phyloP scores from a whole-genome alignment of 1,284 basidiomycete genomes.

The Tausonia pullulans region DNA sequence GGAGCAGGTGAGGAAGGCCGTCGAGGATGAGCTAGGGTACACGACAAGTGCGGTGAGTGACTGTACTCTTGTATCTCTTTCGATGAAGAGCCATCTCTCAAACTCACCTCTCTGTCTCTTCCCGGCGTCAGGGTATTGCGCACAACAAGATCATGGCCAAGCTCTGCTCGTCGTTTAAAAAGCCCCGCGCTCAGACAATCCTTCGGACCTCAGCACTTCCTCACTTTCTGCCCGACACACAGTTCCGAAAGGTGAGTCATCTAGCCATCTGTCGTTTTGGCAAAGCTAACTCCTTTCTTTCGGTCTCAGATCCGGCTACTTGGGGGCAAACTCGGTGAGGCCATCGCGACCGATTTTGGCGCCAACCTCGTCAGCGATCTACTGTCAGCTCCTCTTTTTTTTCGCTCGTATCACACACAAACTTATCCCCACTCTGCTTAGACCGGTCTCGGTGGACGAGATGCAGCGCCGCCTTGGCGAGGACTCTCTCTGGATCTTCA shows the following conservation, averaged over 20 bases:
- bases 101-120: conserved; percentile 2
- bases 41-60: conserved; percentile 76
- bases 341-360: conserved; percentile 75
- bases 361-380: conserved; percentile 81
- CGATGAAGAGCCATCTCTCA: too few relatives aligned
- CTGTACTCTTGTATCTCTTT: background rate
- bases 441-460: conserved; percentile 38
- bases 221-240: conserved; percentile 63
- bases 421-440: conserved; percentile 14
- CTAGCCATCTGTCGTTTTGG: background rate
- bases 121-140: conserved; percentile 60
- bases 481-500: conserved; percentile 74
- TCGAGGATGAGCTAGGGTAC: conserved; percentile 68
- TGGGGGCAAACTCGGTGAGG: conserved; percentile 85
- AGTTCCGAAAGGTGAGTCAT: conserved; percentile 65
- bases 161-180: conserved; percentile 79
- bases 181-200: conserved; percentile 76
- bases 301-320: conserved; percentile 76
- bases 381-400: conserved; percentile 43
- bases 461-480: conserved; percentile 43
- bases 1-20: conserved; percentile 57
- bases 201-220: conserved; percentile 71
- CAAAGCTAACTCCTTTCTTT: background rate
- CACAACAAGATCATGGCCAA: conserved; percentile 91
- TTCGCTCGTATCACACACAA: background rate